These are phyloP conservation scores for Elsinoe australis DNA, from an alignment of 2,329 filamentous ascomycete genomes.

Conservation along the genomic window DNA sequence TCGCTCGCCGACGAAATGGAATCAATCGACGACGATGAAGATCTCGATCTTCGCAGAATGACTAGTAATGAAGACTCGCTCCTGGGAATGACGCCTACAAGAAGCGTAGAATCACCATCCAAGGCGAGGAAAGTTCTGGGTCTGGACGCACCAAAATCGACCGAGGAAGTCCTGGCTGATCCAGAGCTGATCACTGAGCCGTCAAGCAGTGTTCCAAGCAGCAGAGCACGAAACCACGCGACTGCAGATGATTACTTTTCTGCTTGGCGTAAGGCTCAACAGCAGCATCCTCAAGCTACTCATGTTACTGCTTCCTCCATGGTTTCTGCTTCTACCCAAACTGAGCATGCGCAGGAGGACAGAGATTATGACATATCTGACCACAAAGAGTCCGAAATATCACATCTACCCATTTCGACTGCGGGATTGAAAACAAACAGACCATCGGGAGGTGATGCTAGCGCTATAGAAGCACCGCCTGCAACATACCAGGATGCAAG, in stretches of 20 bases:
- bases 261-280: background rate
- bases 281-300: background rate
- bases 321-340: background rate
- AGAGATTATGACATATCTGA: no score
- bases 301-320: background rate
- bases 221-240: background rate
- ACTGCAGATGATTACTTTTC: conserved; percentile 7
- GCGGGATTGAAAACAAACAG: no score
- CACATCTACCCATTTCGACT: no score
- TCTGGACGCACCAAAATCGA: background rate
- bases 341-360: no score
- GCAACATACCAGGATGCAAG: conserved; percentile 1
- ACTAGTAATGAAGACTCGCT: conserved; percentile 63
- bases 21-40: conserved; percentile 73
- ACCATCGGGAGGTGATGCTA: no score
- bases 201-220: background rate
- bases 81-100: background rate
- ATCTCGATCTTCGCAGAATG: conserved; percentile 43
- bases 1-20: conserved; percentile 88
- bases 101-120: background rate
- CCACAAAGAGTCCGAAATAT: no score
- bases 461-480: no score
- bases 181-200: conserved; percentile 8
- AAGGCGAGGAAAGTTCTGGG: conserved; percentile 15
- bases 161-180: background rate